Conservation (phyloP, 2,329 filamentous ascomycete genomes). For the Apiospora aurea region DNA sequence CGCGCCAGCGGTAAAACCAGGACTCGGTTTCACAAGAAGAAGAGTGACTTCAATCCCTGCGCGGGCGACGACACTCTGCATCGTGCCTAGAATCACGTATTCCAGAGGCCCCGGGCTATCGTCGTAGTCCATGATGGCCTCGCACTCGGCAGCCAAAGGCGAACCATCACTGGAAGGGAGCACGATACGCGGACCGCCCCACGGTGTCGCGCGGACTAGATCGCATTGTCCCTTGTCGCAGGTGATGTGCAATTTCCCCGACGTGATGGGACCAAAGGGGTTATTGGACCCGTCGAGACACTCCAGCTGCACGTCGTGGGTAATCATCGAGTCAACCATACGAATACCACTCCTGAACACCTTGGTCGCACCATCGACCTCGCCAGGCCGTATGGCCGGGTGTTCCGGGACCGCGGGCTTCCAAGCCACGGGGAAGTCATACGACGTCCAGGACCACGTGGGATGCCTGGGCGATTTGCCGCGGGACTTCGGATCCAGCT, state of each 20-base stretch:
- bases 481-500: neutral
- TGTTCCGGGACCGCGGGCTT: neutral
- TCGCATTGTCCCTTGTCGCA: neutral
- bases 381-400: neutral
- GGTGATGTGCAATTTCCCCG: neutral
- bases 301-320: neutral
- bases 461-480: neutral
- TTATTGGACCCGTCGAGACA: neutral
- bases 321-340: neutral
- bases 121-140: neutral
- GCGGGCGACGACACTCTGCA: neutral
- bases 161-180: neutral
- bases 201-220: neutral
- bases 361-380: neutral
- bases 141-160: too few species aligned
- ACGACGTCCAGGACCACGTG: neutral
- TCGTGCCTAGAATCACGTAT: neutral
- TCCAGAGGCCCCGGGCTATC: neutral
- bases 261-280: neutral
- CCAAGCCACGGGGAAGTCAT: neutral
- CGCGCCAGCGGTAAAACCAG: neutral
- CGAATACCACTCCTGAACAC: neutral
- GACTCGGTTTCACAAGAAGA: neutral
- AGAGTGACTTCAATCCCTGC: neutral
- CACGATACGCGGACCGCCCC: neutral